These are phyloP conservation scores for Suillus weaverae DNA, from an alignment of 768 basidiomycete genomes.

Conservation along the genomic window DNA sequence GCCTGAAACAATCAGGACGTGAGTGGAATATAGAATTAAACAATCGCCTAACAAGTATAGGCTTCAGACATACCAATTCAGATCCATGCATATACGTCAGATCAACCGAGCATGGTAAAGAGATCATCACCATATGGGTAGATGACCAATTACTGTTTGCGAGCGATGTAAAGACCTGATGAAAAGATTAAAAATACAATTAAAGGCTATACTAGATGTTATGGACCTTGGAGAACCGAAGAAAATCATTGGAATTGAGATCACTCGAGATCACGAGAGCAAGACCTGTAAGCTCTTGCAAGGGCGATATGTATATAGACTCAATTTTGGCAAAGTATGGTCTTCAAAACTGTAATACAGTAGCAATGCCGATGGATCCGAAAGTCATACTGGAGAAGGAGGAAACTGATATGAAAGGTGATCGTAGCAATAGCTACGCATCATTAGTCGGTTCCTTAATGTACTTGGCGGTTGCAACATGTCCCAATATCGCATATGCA, in stretches of 20 bases:
- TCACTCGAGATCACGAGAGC: too few relatives aligned
- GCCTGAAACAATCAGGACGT: conserved; percentile 29
- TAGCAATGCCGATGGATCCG: conserved; percentile 5
- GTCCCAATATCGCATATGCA: conserved; percentile 13
- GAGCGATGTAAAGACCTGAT: conserved; percentile 1
- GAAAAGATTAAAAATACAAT: conserved; percentile 10
- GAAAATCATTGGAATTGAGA: conserved; percentile 29
- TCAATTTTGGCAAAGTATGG: background rate
- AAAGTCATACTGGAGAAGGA: background rate
- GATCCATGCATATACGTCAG: conserved; percentile 21
- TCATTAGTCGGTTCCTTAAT: conserved; percentile 22
- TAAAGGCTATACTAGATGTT: conserved; percentile 16
- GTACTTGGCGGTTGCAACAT: conserved; percentile 19
- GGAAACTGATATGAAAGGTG: background rate
- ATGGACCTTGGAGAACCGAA: conserved; percentile 24
- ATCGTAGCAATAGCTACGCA: background rate
- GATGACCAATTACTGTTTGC: conserved; percentile 28
- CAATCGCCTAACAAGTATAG: conserved; percentile 17
- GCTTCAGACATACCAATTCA: conserved; percentile 15
- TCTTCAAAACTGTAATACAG: conserved; percentile 1
- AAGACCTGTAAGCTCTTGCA: too few relatives aligned
- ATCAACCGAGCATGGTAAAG: background rate
- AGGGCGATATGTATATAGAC: too few relatives aligned
- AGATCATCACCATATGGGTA: conserved; percentile 30
- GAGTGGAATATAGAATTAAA: conserved; percentile 33